Evolutionary conservation across 352 stramenopile genomes (phyloP).

Genomic region (Lagenidium sp.): DNA sequence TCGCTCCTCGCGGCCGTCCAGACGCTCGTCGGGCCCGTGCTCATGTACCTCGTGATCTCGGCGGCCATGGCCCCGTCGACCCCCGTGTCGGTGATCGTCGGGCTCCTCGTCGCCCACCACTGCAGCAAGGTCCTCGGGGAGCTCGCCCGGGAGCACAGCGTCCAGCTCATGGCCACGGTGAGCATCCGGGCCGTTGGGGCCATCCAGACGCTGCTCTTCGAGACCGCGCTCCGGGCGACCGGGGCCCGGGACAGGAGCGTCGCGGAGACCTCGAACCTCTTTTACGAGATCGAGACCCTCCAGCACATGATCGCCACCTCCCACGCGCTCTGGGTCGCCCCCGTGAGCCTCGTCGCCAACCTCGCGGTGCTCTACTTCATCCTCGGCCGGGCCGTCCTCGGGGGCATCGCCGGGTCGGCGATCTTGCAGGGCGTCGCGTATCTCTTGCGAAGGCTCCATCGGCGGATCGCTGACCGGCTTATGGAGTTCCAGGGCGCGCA

Average conservation of each 20-base stretch:
- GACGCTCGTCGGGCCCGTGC: conserved; percentile 12
- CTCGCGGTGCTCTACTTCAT: conserved; percentile 10
- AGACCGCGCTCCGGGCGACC: neutral
- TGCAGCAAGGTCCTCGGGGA: neutral
- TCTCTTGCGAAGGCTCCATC: conserved; percentile 4
- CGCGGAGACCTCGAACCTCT: conserved; percentile 9
- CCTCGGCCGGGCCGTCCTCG: conserved; percentile 11
- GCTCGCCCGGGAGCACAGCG: conserved; percentile 7
- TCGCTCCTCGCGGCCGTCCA: conserved; percentile 2
- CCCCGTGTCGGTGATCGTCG: conserved; percentile 1
- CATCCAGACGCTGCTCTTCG: conserved; percentile 13
- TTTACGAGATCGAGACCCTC: conserved; percentile 14
- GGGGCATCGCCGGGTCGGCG: conserved; percentile 11
- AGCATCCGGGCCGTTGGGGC: conserved; percentile 8
- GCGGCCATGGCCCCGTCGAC: conserved; percentile 4
- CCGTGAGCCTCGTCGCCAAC: conserved; percentile 4
- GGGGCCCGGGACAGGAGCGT: neutral
- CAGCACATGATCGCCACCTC: conserved; percentile 12
- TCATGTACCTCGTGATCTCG: conserved; percentile 10
- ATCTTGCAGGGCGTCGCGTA: conserved; percentile 7
- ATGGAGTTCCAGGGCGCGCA: conserved; percentile 3
- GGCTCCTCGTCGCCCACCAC: conserved; percentile 3
- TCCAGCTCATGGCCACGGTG: conserved; percentile 2
- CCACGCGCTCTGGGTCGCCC: conserved; percentile 9
- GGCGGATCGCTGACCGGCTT: conserved; percentile 4